Evolutionary conservation across 2,329 filamentous ascomycete genomes (phyloP).

Genomic region (Elsinoe australis): DNA sequence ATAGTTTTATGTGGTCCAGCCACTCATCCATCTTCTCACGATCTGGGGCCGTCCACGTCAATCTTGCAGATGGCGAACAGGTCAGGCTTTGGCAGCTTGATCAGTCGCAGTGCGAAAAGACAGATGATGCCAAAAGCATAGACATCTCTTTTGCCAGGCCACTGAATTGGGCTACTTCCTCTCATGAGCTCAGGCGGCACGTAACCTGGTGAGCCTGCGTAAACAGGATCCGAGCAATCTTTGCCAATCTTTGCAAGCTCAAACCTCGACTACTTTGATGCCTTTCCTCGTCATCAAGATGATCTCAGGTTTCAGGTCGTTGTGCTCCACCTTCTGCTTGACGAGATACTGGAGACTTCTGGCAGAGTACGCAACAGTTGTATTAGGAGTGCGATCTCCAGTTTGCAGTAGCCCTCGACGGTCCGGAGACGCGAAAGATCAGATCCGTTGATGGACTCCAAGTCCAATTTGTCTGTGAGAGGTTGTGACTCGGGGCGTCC

Average conservation of each 20-base stretch:
- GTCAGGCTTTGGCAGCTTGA: neutral
- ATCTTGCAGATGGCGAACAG: no score
- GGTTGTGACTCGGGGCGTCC: no score
- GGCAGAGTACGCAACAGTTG: neutral
- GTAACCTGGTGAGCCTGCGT: neutral
- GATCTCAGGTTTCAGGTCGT: neutral
- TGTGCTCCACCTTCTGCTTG: neutral
- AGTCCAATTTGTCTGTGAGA: no score
- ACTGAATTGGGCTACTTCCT: neutral
- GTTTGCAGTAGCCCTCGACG: neutral
- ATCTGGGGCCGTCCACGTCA: no score
- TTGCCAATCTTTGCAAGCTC: neutral
- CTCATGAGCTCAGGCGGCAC: neutral
- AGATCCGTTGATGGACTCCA: no score
- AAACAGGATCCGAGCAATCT: neutral
- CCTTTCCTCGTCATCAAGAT: neutral
- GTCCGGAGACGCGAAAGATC: neutral
- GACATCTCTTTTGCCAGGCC: neutral
- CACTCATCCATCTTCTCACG: no score
- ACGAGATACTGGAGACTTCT: neutral
- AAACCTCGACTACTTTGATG: neutral
- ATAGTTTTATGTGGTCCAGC: no score
- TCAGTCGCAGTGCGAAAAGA: neutral
- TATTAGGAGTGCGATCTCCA: neutral
- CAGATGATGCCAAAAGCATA: neutral